Conservation (phyloP, 2,329 filamentous ascomycete genomes). For the Fusarium continuum region DNA sequence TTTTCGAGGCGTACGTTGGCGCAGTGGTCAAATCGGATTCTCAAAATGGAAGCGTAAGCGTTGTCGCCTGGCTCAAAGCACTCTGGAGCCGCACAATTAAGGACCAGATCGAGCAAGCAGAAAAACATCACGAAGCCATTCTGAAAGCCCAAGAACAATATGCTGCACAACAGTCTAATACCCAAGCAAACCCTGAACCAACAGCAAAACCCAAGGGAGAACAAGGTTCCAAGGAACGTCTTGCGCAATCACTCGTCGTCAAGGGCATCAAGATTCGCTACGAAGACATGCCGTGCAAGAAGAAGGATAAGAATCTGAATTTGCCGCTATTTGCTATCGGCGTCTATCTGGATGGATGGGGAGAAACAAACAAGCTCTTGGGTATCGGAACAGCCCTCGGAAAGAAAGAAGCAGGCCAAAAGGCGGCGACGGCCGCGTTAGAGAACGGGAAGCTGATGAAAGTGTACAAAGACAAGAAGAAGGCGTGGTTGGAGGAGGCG, state of each 20-base stretch:
- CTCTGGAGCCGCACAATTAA: constrained; percentile 76
- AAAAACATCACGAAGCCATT: constrained; percentile 36
- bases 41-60: constrained; percentile 66
- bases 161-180: background rate
- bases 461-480: constrained; percentile 59
- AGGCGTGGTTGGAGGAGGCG: constrained; percentile 50
- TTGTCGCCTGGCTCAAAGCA: constrained; percentile 75
- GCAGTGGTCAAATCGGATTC: constrained; percentile 77
- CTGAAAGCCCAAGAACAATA: background rate
- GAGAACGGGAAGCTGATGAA: constrained; percentile 72
- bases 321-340: constrained; percentile 70
- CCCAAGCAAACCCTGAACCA: background rate
- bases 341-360: constrained; percentile 74
- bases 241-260: constrained; percentile 56
- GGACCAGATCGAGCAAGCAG: constrained; percentile 60
- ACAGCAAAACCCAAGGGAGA: constrained; percentile 3
- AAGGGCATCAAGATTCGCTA: constrained; percentile 70
- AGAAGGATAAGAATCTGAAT: constrained; percentile 63
- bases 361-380: constrained; percentile 68
- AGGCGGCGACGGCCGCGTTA: constrained; percentile 71
- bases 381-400: constrained; percentile 70
- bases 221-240: constrained; percentile 44
- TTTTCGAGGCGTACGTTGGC: constrained; percentile 91
- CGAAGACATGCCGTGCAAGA: constrained; percentile 60
- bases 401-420: constrained; percentile 75